phyloP scores from a whole-genome alignment of 108 stramenopile species.

The Fistulifera solaris region DNA sequence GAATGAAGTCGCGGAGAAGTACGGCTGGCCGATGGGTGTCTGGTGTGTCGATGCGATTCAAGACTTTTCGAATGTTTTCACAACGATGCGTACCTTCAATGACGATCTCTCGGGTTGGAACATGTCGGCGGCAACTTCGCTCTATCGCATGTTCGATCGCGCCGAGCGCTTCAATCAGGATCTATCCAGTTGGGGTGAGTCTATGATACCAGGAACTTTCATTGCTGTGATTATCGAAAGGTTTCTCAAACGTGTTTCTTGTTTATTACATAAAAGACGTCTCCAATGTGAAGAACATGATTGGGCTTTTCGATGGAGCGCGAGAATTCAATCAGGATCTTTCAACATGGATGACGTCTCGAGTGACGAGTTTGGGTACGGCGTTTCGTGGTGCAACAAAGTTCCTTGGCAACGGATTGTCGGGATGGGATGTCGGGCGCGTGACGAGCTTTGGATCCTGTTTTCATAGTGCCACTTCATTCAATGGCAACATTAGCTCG shows the following conservation, averaged over 20 bases:
- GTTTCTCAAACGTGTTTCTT: too few relatives aligned
- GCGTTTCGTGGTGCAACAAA: slow-evolving; percentile 21
- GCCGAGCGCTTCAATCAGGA: slow-evolving; percentile 21
- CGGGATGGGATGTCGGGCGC: slow-evolving; percentile 16
- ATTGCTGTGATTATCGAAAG: too few relatives aligned
- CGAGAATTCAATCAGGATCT: slow-evolving; percentile 23
- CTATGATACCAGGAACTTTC: too few relatives aligned
- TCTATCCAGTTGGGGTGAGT: slow-evolving; percentile 14
- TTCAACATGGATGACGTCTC: slow-evolving; percentile 16
- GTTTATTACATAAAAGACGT: background rate
- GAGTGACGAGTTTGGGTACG: slow-evolving; percentile 21
- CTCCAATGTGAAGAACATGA: slow-evolving; percentile 9
- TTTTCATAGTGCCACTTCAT: slow-evolving; percentile 20
- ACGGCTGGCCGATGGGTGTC: slow-evolving; percentile 25
- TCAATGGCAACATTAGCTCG: slow-evolving; percentile 10
- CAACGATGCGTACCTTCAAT: slow-evolving; percentile 14
- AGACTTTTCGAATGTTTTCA: slow-evolving; percentile 19
- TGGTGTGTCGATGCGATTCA: slow-evolving; percentile 10
- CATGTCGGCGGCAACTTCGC: slow-evolving; percentile 7
- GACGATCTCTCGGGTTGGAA: slow-evolving; percentile 17
- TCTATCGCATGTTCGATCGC: slow-evolving; percentile 12
- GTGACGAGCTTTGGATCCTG: slow-evolving; percentile 13
- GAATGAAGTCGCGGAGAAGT: slow-evolving; percentile 5
- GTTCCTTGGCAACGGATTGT: slow-evolving; percentile 17
- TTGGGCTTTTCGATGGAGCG: slow-evolving; percentile 13